A percentile compares a stretch with the other conserved stretches of the same genome.
These are phyloP conservation scores for Trichaptum fuscoviolaceum DNA, from an alignment of 768 basidiomycete genomes.

Conservation along the genomic window DNA sequence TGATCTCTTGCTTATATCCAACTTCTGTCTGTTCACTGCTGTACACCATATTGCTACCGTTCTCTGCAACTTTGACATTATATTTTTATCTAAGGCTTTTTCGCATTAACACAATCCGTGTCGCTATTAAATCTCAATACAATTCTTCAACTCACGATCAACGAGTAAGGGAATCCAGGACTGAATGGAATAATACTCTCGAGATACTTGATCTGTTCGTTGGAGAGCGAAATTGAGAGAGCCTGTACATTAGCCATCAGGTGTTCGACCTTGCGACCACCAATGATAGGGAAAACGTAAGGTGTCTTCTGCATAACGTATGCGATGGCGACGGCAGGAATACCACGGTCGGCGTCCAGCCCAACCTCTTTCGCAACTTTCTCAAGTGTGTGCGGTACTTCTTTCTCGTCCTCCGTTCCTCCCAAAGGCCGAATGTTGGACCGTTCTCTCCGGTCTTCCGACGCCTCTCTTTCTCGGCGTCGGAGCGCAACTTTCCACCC, in stretches of 20 bases:
- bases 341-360: constrained; percentile 7
- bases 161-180: constrained; percentile 35
- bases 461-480: constrained; percentile 25
- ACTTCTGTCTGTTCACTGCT: no score
- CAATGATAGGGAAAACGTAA: constrained; percentile 48
- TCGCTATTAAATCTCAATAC: no score
- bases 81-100: no score
- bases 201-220: constrained; percentile 40
- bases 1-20: no score
- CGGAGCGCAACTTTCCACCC: constrained; percentile 22
- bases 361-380: constrained; percentile 48
- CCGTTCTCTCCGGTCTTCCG: constrained; percentile 24
- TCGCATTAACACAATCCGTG: no score
- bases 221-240: constrained; percentile 38
- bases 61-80: no score
- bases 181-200: constrained; percentile 41
- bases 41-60: no score
- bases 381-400: constrained; percentile 39
- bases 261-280: constrained; percentile 49
- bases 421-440: constrained; percentile 40
- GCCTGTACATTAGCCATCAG: constrained; percentile 46
- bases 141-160: constrained; percentile 25
- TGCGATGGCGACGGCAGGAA: constrained; percentile 40
- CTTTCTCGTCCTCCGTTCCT: constrained; percentile 38
- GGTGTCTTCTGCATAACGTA: constrained; percentile 51